Conservation (phyloP, 331 rosid species). For the Dryas integrifolia region DNA sequence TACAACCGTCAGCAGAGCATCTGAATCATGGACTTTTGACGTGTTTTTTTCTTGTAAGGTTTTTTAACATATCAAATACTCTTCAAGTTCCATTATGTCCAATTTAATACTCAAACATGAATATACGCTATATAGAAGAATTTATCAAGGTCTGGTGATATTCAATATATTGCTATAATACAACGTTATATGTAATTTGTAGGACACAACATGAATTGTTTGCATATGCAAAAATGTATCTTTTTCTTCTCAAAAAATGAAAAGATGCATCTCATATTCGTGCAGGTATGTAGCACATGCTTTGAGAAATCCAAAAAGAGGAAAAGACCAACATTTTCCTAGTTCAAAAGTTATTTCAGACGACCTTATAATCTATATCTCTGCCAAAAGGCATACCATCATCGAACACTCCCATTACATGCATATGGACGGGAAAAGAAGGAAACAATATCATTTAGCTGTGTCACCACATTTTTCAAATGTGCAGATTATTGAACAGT, state of each 20-base stretch:
- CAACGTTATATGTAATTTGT: neutral
- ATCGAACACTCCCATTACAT: neutral
- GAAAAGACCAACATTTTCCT: neutral
- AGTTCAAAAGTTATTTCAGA: neutral
- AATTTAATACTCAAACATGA: neutral
- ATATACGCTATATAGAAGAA: neutral
- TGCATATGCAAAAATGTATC: neutral
- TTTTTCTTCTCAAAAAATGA: too few species aligned
- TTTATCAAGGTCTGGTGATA: neutral
- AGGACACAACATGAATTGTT: neutral
- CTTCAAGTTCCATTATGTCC: neutral
- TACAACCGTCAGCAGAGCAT: neutral
- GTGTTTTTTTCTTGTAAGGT: slow-evolving; percentile 3
- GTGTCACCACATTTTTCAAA: neutral
- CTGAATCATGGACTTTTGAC: neutral
- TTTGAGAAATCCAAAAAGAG: neutral
- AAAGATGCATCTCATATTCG: neutral
- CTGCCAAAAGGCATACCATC: neutral
- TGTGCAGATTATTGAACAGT: neutral
- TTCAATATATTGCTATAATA: neutral
- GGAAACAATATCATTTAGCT: neutral
- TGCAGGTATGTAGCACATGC: neutral
- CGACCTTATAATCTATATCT: neutral
- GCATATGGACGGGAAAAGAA: neutral
- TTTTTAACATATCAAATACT: neutral